Percentiles rank a stretch among this genome's conserved stretches.
These are phyloP conservation scores for Chalciporus pseudorubinellus DNA, from an alignment of 768 basidiomycete genomes.

Conservation along the genomic window DNA sequence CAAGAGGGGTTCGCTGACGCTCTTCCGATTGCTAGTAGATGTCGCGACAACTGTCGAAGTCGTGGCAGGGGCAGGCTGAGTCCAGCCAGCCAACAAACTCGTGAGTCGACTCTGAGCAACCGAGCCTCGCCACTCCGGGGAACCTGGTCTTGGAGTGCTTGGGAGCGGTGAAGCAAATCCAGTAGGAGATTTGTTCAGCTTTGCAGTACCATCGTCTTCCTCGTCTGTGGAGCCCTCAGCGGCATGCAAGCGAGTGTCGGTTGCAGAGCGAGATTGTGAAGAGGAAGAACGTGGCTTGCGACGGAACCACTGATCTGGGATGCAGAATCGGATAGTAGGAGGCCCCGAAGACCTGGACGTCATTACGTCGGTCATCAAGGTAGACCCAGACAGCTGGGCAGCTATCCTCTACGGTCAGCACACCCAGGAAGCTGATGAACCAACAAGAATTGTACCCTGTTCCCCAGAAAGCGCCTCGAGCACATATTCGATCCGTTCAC, in stretches of 20 bases:
- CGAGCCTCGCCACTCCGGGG: slow-evolving; percentile 52
- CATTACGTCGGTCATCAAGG: slow-evolving; percentile 15
- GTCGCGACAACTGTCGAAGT: slow-evolving; percentile 30
- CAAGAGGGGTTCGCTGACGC: slow-evolving; percentile 70
- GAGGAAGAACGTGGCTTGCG: slow-evolving; percentile 57
- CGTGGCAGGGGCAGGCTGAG: slow-evolving; percentile 44
- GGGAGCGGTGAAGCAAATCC: slow-evolving; percentile 23
- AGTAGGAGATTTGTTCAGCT: slow-evolving; percentile 35
- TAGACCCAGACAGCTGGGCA: slow-evolving; percentile 10
- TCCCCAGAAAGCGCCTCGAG: slow-evolving; percentile 60
- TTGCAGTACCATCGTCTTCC: slow-evolving; percentile 64
- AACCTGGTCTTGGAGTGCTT: slow-evolving; percentile 21
- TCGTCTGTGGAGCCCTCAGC: slow-evolving; percentile 31
- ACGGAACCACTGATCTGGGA: slow-evolving; percentile 80
- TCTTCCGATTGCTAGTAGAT: slow-evolving; percentile 47
- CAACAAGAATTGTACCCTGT: slow-evolving; percentile 42
- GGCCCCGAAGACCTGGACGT: slow-evolving; percentile 7
- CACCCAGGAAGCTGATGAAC: neutral
- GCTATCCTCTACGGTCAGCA: slow-evolving; percentile 10
- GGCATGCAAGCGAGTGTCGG: slow-evolving; percentile 34
- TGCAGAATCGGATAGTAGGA: slow-evolving; percentile 54
- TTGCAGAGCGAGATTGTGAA: slow-evolving; percentile 48
- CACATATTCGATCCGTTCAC: slow-evolving; percentile 62
- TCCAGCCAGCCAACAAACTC: slow-evolving; percentile 66
- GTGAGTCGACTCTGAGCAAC: slow-evolving; percentile 60